Base-by-base conservation (phyloP, 768 basidiomycete genomes). In the Auricularia sp. region DNA sequence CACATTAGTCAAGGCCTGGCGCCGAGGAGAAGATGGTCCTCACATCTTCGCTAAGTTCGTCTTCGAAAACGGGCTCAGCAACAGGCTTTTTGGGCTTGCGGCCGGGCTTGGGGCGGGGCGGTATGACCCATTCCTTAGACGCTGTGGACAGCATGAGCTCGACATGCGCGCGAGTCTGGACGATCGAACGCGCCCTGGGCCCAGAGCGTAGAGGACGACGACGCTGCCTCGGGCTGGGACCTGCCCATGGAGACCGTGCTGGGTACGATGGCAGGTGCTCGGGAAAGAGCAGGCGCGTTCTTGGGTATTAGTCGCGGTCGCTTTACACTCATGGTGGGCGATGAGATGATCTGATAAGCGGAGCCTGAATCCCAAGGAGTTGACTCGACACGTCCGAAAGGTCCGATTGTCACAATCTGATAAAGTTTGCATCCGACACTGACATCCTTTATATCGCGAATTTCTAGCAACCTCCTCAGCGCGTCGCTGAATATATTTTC, bases 41-140 rank as follows among this genome's bases (percentile, higher is more conserved):
- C 62, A 74, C 80, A 64, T 69, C 90, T 72, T 84, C 83, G n/a
- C 71, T 71, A 62, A 77, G 77, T 10, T 80, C 81, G 35, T 80
- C 77, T 23, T 72, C 62, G 18, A 63, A 65, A n/a, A 64, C 64
- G 11, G 69, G 54, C 36, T 77, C 67, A 11, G 71, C 68, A 21
- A 74, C 34, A 66, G 90, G 90, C 69, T 84, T 89, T 82, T 92
- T 93, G 18, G 90, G 91, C 77, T 93, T 93, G 58, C 91, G 80
- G 18, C 91, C 91, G 42, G 91, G 91, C 72, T 90, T 93, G 8
- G 90, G 88, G 70, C 88, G 91, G 7, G 91, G 87, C 29, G 87
- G 87, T 68, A 93, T 89, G 66, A 90, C 82, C 91, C 91, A 93
- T 74, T 92, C 89, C 74, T 87, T 91, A n/a, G 90, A 91, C 35